Evolutionary conservation across 345 rosid genomes (phyloP), one percentile per base, ranked within the genome.

Genomic region (Acer negundo): DNA sequence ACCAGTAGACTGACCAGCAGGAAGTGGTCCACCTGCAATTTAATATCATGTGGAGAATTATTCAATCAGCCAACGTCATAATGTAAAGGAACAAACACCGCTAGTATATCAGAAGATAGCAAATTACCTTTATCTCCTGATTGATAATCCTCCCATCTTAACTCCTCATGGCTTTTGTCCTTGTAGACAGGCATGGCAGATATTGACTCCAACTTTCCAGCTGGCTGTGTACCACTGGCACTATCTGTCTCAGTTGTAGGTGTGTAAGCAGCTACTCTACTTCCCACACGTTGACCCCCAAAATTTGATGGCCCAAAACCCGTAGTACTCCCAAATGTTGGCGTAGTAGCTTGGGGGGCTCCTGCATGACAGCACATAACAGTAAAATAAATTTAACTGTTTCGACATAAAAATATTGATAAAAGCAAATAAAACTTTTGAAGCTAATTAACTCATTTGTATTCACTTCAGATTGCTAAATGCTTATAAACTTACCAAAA

Each of bases 141-240:
- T 78, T 97, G 99, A 79, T 91, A 93, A 78, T 97, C 99, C 82
- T 90, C 99, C 98, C 97, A 91, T 77, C 97, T 85, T 70, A 97
- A 89, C 87, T 94, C 99, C 82, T 97, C 98, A 53, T 90, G 97
- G 83, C 85, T 87, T 85, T 93, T 93, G 46, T 88, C 91, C 78
- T 84, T 89, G 82, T 94, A 85, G 56, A 70, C 86, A 75, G 93
- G 73, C 99, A 93, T 93, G 55, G 97, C 97, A 28, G 97, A 89
- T 85, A 97, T 91, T 20, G 99, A 97, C 76, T 80, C 90, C 69
- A 97, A 82, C 88, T 88, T 96, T 63, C 89, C 97, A 81, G 88
- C 86, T 46, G 94, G 85, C 84, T 86, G 91, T 20, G 83, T 68
- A 72, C 86, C 84, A 81, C 67, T 80, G 51, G 81, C 83, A 59